Evolutionary conservation across 2,329 filamentous ascomycete genomes (phyloP), one percentile per base, ranked within the genome.

Genomic region (Dothidotthia symphoricarpi): DNA sequence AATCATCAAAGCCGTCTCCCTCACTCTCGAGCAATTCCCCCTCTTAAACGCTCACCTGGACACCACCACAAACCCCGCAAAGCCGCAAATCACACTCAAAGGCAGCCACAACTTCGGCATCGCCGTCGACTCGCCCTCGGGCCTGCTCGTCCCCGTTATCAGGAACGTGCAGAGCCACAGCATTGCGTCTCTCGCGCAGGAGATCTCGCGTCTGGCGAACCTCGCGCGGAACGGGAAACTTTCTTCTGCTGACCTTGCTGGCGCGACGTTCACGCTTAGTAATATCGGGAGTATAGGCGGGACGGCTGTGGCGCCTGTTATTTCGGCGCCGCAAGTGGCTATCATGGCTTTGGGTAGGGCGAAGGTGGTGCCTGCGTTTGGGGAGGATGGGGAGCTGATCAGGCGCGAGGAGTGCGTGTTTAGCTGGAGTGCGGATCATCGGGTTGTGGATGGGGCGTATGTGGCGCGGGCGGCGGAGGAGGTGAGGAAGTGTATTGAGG

Each of bases 271-370:
- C 58, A 96, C 93, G 0, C 82, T 98, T 33, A 95, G 89, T 55
- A 98, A 98, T 65, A 95, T 98, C 54, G 93, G 93, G 30, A 95
- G 83, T 55, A 88, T 98, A 30, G 93, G 93, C 37, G 93, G 93
- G 17, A 93, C 87, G 1, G 95, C 95, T 55, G 82, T 97, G 31
- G 83, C 85, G 19, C 93, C 93, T 1, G 86, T 98, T 33, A 88
- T 98, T 54, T 88, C 95, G 31, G 85, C 89, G 47, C 85, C 81
- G 28, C 90, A 97, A 69, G 86, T 97, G 8, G 89, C 88, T 7
- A 98, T 98, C 60, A 69, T 98, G 17, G 93, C 91, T 9, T 76
- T 98, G 19, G 93, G 93, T 4, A 82, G 86, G 51, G 81, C 89
- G 65, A 85, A 83, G 55, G 78, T 80, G 1, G 78, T 95, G 22